phyloP scores from a whole-genome alignment of 352 stramenopile species.

The Globisporangium barbulae region DNA sequence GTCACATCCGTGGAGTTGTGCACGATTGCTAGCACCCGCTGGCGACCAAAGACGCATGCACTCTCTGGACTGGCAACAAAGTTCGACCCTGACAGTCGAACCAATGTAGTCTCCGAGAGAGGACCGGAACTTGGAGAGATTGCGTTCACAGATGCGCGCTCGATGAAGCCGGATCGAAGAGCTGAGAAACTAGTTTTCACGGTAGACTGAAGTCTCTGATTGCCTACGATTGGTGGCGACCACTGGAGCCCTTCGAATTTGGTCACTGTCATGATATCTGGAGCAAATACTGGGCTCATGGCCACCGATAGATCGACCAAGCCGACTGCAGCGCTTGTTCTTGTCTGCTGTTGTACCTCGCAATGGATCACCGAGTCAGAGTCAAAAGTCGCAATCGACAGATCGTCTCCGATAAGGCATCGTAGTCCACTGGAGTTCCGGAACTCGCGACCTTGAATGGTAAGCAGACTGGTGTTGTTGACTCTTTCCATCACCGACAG shows the following conservation, averaged over 20 bases:
- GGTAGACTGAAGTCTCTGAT: background rate
- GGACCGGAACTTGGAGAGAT: conserved; percentile 30
- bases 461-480: conserved; percentile 8
- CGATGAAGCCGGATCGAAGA: conserved; percentile 27
- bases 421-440: conserved; percentile 30
- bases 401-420: conserved; percentile 34
- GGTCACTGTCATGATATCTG: background rate
- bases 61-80: conserved; percentile 27
- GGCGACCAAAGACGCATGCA: conserved; percentile 28
- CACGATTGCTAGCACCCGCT: conserved; percentile 28
- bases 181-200: background rate
- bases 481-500: conserved; percentile 16
- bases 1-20: conserved; percentile 26
- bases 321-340: conserved; percentile 24
- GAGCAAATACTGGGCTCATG: conserved; percentile 10
- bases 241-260: background rate
- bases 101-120: conserved; percentile 22
- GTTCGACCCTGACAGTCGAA: conserved; percentile 26
- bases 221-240: background rate
- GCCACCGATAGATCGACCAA: conserved; percentile 26
- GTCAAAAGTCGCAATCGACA: conserved; percentile 23
- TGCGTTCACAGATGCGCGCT: conserved; percentile 23
- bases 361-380: conserved; percentile 27
- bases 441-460: conserved; percentile 33
- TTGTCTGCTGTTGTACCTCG: conserved; percentile 3